Conservation (phyloP, 2,329 filamentous ascomycete genomes). For the Chaetomium globosum region DNA sequence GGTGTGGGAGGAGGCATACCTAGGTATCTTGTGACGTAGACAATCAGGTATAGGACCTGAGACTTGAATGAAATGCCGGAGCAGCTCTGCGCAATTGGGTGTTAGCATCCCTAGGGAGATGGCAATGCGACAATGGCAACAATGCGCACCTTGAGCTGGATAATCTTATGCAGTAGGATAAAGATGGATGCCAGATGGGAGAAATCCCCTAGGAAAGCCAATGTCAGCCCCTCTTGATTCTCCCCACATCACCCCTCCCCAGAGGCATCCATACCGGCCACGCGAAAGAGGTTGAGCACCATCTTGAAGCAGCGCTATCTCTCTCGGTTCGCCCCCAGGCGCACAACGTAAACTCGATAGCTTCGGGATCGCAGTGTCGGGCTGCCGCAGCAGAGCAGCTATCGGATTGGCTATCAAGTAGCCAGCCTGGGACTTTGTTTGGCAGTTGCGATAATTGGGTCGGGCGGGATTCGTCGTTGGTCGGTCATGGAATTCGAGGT, state of each 20-base stretch:
- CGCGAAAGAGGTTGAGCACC: slow-evolving; percentile 61
- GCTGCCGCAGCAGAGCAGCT: slow-evolving; percentile 16
- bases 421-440: slow-evolving; percentile 6
- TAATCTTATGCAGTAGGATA: slow-evolving; percentile 97
- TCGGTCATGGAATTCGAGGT: neutral
- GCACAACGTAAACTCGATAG: neutral
- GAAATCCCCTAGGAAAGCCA: slow-evolving; percentile 70
- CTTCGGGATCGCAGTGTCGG: slow-evolving; percentile 9
- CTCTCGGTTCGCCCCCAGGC: neutral
- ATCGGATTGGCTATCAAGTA: neutral
- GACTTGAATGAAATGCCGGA: slow-evolving; percentile 99
- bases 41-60: slow-evolving; percentile 89
- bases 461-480: neutral
- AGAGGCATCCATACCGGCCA: slow-evolving; percentile 50
- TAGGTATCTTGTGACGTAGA: slow-evolving; percentile 92
- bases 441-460: neutral
- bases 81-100: slow-evolving; percentile 69
- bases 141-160: slow-evolving; percentile 71
- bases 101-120: slow-evolving; percentile 29
- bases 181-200: slow-evolving; percentile 94
- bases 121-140: neutral
- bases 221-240: slow-evolving; percentile 19
- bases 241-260: neutral
- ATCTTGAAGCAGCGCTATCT: slow-evolving; percentile 41
- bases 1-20: slow-evolving; percentile 54